These are phyloP conservation scores for Hyphodiscus sp. DNA, from an alignment of 2,329 filamentous ascomycete genomes.

Conservation along the genomic window DNA sequence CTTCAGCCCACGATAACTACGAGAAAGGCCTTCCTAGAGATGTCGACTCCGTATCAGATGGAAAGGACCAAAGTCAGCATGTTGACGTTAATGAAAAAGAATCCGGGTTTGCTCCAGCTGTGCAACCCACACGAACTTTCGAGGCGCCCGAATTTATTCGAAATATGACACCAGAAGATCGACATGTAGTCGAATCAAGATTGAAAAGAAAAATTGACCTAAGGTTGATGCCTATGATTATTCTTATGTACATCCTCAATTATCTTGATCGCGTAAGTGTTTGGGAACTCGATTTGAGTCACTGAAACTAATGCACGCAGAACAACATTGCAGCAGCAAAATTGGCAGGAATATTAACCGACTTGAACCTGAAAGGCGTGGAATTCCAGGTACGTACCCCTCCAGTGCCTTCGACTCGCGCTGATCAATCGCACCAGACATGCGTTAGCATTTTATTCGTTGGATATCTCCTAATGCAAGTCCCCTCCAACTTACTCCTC, in stretches of 20 bases:
- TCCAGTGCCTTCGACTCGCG: not conserved
- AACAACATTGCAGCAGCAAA: constrained; percentile 52
- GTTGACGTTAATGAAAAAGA: constrained; percentile 10
- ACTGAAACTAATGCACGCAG: constrained; percentile 1
- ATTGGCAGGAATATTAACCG: constrained; percentile 41
- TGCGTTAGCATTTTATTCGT: constrained; percentile 36
- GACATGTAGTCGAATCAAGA: constrained; percentile 44
- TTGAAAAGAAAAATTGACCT: constrained; percentile 60
- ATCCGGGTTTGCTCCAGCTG: not conserved
- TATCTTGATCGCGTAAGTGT: constrained; percentile 45
- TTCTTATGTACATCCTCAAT: constrained; percentile 66
- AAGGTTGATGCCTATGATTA: constrained; percentile 58
- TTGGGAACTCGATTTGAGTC: not conserved
- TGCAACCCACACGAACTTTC: constrained; percentile 4
- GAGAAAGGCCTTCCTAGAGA: constrained; percentile 12
- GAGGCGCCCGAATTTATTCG: constrained; percentile 31
- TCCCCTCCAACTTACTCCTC: constrained; percentile 43
- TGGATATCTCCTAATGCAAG: constrained; percentile 35
- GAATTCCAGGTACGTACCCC: constrained; percentile 34
- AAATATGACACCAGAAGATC: constrained; percentile 44
- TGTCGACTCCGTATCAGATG: constrained; percentile 17
- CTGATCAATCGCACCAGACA: constrained; percentile 27
- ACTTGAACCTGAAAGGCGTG: constrained; percentile 34
- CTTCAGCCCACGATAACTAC: constrained; percentile 10
- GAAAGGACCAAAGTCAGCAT: constrained; percentile 14